Evolutionary conservation across 352 stramenopile genomes (phyloP), one percentile per base, ranked within the genome.

Genomic region (Phytophthora meadii): DNA sequence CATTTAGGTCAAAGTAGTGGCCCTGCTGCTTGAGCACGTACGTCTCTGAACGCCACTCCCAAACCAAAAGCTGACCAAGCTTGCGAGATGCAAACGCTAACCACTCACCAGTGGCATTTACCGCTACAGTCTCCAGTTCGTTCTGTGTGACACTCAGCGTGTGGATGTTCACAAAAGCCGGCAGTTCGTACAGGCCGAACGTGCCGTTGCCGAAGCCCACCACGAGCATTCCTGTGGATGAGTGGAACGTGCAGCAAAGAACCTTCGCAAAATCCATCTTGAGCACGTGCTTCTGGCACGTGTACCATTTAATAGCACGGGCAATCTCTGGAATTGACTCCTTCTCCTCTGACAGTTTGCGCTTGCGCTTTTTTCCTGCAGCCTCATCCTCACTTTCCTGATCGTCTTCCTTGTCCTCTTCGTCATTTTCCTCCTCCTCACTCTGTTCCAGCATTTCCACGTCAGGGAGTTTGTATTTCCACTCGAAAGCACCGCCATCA

Each of bases 11-110:
- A 70, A 99, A 99, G 53, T 97, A 98, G 84, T 99, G 98, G 46
- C 98, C 98, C 65, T 99, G 97, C 77, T 99, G 98, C 78, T 99
- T 99, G 11, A 99, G 82, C 44, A 99, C 95, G 65, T 99, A 99
- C 19, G 97, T 99, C 87, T 99, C 98, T 0, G 93, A 98, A 58
- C 98, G 87, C 98, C 98, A 99, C 69, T 99, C 98, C 98, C 98
- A 99, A 32, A 99, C 97, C 15, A 99, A 82, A 25, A 99, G 76
- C 81, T 99, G 98, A n/a, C 98, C 97, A n/a, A 98, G 94, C 51
- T 97, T 95, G 37, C 96, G 92, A 55, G 93, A 99, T 12, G 95
- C 98, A 56, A 99, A 97, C 11, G 97, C 98, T 45, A 99, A 81
- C 98, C 98, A 99, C 60, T 99, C 98, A 10, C 97, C 98, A 3